A percentile compares a stretch with the other conserved stretches of the same genome.
Evolutionary conservation across 345 rosid genomes (phyloP).

Genomic region (Cardamine chenopodiifolia): DNA sequence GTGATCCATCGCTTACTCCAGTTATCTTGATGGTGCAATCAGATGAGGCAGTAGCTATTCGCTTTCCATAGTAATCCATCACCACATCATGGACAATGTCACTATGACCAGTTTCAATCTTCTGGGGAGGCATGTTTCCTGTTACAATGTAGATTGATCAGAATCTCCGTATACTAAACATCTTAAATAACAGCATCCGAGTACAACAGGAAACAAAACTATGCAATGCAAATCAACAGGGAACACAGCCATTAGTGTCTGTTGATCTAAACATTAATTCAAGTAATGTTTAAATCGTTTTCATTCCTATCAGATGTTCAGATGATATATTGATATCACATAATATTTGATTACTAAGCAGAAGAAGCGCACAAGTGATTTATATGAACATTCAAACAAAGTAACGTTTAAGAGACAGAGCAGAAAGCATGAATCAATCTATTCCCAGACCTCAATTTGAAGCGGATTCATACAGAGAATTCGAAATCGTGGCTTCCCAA

Average conservation of each 20-base stretch:
- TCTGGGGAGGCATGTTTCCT: constrained; percentile 58
- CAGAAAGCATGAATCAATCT: neutral
- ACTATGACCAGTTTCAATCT: constrained; percentile 62
- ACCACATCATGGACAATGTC: constrained; percentile 62
- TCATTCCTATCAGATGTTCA: neutral
- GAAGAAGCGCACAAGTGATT: too few relatives aligned
- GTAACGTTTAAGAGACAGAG: neutral
- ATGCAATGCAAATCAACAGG: neutral
- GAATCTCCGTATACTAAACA: too few relatives aligned
- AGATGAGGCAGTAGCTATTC: constrained; percentile 64
- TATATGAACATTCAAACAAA: neutral
- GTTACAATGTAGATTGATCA: neutral
- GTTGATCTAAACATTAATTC: too few relatives aligned
- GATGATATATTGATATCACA: too few relatives aligned
- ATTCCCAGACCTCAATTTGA: too few relatives aligned
- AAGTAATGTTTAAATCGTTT: too few relatives aligned
- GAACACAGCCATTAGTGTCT: too few relatives aligned
- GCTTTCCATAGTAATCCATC: constrained; percentile 72
- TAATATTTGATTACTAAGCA: neutral
- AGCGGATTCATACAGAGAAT: too few relatives aligned
- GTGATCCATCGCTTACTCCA: constrained; percentile 53
- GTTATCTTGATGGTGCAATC: constrained; percentile 59
- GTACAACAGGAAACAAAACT: neutral
- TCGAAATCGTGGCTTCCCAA: too few relatives aligned
- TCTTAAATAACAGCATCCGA: too few relatives aligned